These are phyloP conservation scores for Colletotrichum noveboracense DNA, from an alignment of 2,329 filamentous ascomycete genomes.

Conservation along the genomic window DNA sequence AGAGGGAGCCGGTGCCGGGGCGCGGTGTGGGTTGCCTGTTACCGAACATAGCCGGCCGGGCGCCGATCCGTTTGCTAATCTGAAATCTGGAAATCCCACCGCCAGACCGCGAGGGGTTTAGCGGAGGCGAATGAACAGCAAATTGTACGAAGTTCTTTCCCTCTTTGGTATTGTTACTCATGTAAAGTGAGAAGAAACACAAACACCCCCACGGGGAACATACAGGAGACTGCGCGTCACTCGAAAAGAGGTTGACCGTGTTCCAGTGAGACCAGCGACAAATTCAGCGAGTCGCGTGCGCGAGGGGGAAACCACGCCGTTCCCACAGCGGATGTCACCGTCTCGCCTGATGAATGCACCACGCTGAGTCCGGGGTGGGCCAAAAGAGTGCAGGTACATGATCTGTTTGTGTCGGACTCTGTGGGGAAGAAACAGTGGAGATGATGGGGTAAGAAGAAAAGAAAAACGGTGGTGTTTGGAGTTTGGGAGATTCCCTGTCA, in stretches of 20 bases:
- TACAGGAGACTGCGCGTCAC: not conserved
- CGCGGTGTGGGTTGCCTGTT: not conserved
- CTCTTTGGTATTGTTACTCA: not conserved
- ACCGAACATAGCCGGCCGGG: constrained; percentile 10
- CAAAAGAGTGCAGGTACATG: not conserved
- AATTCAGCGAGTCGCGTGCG: constrained; percentile 11
- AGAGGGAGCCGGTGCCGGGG: not conserved
- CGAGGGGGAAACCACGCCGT: not conserved
- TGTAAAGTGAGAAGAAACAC: not conserved
- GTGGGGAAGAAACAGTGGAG: constrained; percentile 18
- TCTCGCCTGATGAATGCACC: constrained; percentile 12
- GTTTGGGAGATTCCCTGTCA: not conserved
- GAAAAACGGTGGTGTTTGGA: not conserved
- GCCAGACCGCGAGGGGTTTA: not conserved
- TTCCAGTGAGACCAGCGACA: not conserved
- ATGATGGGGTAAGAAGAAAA: constrained; percentile 1
- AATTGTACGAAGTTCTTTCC: not conserved
- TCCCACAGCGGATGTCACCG: constrained; percentile 12
- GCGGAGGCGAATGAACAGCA: not conserved
- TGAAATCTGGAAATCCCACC: not conserved
- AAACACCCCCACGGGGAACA: not conserved
- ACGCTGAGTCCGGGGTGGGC: not conserved
- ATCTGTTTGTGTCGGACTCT: constrained; percentile 1
- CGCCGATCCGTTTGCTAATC: not conserved
- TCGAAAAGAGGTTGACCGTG: not conserved